Evolutionary conservation across 1,139 yeast species (phyloP), one percentile per base, ranked within the genome.

Genomic region (Candida buenavistaensis): DNA sequence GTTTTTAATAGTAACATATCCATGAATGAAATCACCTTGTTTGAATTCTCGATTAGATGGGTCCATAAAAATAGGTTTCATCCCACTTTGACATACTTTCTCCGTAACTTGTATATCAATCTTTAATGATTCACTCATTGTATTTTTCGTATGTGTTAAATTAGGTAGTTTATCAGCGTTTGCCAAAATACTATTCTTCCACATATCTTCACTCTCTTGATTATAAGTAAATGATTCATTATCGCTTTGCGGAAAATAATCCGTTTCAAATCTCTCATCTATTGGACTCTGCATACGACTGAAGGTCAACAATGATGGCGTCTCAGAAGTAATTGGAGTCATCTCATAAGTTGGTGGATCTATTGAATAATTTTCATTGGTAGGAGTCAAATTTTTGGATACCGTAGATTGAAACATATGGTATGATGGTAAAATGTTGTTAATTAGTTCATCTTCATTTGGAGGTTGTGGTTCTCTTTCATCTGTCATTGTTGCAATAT

Each of bases 381-480:
- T 52, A 3, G 69, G 68, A 2, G 63, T 59, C 33, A 70, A 44
- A 15, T 59, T 57, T 41, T 65, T 64, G 26, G 70, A 63, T 8
- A 70, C 57, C 9, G 76, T 70, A 25, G 69, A 54, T 46, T 67
- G 69, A 50, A 62, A 68, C 75, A 70, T 69, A 30, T 68, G 69
- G 45, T 70, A 70, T 10, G 73, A 67, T 2, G 76, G 76, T 9
- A 70, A 56, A 24, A 70, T 70, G 39, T 67, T 66, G 42, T 59
- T 66, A 30, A 70, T 43, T 25, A 65, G 54, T 24, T 59, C 62
- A 35, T 62, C 66, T 13, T 54, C 66, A 22, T 46, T 45, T 2
- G 41, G 39, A 13, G 46, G 45, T 27, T 31, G 24, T 16, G 33
- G 33, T 30, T 30, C 33, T 7, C 19, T 17, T 17, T 17, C 19